Base-by-base conservation (phyloP, 2,329 filamentous ascomycete genomes). In the Knufia petricola region DNA sequence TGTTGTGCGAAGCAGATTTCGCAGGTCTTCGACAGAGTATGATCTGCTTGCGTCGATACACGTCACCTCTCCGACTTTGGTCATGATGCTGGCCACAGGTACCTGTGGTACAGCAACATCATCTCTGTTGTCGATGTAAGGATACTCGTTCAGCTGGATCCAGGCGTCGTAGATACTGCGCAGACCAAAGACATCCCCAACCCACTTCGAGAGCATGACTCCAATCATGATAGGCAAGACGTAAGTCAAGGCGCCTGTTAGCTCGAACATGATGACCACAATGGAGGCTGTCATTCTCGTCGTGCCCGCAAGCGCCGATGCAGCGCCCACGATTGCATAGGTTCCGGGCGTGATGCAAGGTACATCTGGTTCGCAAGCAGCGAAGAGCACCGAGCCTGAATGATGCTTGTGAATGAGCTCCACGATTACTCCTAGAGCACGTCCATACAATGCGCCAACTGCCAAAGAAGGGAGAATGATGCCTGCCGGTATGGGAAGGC, bases 221-320 rank as follows among this genome's bases (percentile, higher is more conserved):
- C 89, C 88, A 55, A 98, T 86, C 92, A 98, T 98, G 66, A 96
- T 98, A 48, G 92, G 92, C 6, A 98, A 79, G 42, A 98, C 90
- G 63, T 96, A 96, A 1, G 88, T 94, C 23, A 98, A 76, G 1
- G 92, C 92, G 46, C 92, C 92, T 0, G 92, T 98, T 49, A 98
- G 81, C 70, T 98, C 92, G 62, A 98, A 98, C 85, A 95, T 95
- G 69, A 98, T 98, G 60, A 96, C 92, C 3, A 98, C 90, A 57
- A 98, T 95, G 10, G 89, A 95, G 9, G 95, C 88, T 0, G 92
- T 98, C 82, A 98, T 94, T 57, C 90, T 81, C 15, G 90, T 96
- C 30, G 94, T 87, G 41, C 92, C 92, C 4, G 86, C 87, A 1
- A 98, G 79, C n/a, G 90, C 87, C 3, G 92, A 89, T 0, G 92